Base-by-base conservation (phyloP, 139 green algal genomes). In the Volvox reticuliferus region DNA sequence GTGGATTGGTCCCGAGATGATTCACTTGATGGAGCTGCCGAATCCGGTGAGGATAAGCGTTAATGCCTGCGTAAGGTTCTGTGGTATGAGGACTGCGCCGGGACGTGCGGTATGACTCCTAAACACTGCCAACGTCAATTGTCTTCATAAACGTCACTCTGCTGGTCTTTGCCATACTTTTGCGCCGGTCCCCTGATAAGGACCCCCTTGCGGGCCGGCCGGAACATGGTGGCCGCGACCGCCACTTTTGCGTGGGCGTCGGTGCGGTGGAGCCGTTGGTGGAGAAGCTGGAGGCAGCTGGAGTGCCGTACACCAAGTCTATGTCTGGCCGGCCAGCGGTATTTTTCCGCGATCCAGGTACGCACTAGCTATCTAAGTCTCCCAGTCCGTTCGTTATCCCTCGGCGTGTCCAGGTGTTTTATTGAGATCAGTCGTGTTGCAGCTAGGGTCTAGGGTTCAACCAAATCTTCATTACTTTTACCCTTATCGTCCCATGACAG, bases 1-100 rank as follows among this genome's bases (percentile, higher is more conserved):
- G 32, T 97, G 94, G 95, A 97, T 98, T 55, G 96, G 96, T 0
- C 92, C 94, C 3, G 97, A 98, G 79, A 98, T 98, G 97, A 97
- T 99, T 55, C 97, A 99, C 94, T 93, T 95, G 0, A 99, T 99
- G 97, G 97, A 98, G 93, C 94, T 99, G 79, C 97, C 97, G 63
- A 98, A 99, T 92, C 97, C 97, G 22, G 84, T 89, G n/a, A 82
- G 84, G 6, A 73, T 16, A 55, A 55, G 44, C 44, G 5, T 55
- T 55, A 5, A 55, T 55, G 9, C 44, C 9, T n/a, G n/a, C n/a
- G 65, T 55, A 55, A 14, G 44, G 44, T 55, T 55, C 44, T 55
- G 44, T 55, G 44, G 44, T 55, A 14, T n/a, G n/a, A n/a, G n/a
- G n/a, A n/a, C n/a, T n/a, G n/a, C n/a, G n/a, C n/a, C n/a, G 44